Evolutionary conservation across 2,329 filamentous ascomycete species (phyloP), one percentile per base, ranked within the genome.

Genomic region (Aspergillus sp.): DNA sequence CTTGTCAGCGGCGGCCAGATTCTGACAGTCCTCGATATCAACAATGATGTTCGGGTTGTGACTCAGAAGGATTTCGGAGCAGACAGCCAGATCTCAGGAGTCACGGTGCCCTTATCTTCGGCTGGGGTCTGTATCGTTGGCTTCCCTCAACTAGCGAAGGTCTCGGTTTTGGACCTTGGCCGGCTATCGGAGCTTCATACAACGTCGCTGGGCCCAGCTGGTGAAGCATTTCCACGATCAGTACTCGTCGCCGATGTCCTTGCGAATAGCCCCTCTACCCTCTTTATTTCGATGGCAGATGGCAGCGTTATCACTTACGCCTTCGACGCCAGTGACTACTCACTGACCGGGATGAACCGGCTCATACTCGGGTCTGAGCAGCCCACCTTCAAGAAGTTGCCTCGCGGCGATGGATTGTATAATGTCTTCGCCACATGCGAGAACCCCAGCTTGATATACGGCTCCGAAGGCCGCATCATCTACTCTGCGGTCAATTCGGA

Each of bases 401-500:
- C 92, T 0, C 85, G 88, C 54, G 81, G 81, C 0, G 80, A 88
- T 55, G 82, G 84, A 0, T 79, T 91, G 0, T 90, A 84, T 72
- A 96, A 90, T 68, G 88, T 99, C 0, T 96, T 99, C 73, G 92
- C 92, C 0, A 96, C 92, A 0, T 96, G 92, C 59, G 95, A 99
- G 70, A 92, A 97, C 71, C 91, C 95, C 0, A 97, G 91, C 64
- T 78, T 99, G 57, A 96, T 99, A 52, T 97, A 99, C 72, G 90
- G 90, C 8, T 88, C 88, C 0, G 92, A 97, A 71, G 91, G 90
- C 0, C 86, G 93, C 21, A 89, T 97, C 42, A 87, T 96, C 0
- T 99, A 96, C 77, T 96, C 93, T 4, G 93, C 95, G 1, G 91
- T 97, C 1, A 96, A 94, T 11, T 92, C 93, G 2, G 91, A 96